Percentiles rank a stretch among this genome's conserved stretches.
These are phyloP conservation scores for Tephrocybe sp. DNA, from an alignment of 768 basidiomycete genomes.

Conservation along the genomic window DNA sequence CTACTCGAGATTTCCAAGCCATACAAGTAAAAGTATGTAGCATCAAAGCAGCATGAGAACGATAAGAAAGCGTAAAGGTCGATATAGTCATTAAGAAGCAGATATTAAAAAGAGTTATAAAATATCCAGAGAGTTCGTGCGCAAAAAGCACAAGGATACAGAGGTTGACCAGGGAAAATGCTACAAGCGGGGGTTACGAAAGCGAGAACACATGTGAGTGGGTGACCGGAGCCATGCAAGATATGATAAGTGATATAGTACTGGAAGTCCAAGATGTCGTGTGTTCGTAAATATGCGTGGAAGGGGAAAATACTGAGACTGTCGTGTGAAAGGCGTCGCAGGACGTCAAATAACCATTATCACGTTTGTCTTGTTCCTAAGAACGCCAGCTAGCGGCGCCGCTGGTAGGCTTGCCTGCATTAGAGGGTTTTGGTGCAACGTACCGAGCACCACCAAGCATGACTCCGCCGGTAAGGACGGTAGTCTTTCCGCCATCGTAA, in stretches of 20 bases:
- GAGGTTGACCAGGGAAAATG: not conserved
- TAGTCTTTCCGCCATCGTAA: constrained; percentile 87
- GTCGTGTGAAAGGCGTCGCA: constrained; percentile 16
- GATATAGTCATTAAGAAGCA: not conserved
- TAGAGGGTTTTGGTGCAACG: constrained; percentile 19
- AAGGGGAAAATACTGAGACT: constrained; percentile 11
- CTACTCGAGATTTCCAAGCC: constrained; percentile 3
- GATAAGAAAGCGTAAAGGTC: constrained; percentile 1
- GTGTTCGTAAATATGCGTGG: constrained; percentile 17
- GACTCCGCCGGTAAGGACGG: constrained; percentile 82
- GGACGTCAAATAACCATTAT: constrained; percentile 11
- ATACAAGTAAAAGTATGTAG: not conserved
- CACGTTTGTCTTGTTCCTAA: constrained; percentile 23
- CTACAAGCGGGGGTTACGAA: constrained; percentile 7
- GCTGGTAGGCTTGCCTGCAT: constrained; percentile 25
- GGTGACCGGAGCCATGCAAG: constrained; percentile 1
- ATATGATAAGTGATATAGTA: constrained; percentile 9
- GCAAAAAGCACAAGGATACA: constrained; percentile 10
- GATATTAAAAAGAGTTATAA: constrained; percentile 5
- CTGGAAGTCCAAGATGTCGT: constrained; percentile 12
- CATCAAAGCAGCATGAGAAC: not conserved
- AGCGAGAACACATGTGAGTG: not conserved
- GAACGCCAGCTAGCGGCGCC: constrained; percentile 57
- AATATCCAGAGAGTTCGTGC: constrained; percentile 12
- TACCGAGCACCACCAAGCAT: constrained; percentile 65